Evolutionary conservation across 352 stramenopile species (phyloP), one percentile per base, ranked within the genome.

Genomic region (Phytophthora agathidicida): DNA sequence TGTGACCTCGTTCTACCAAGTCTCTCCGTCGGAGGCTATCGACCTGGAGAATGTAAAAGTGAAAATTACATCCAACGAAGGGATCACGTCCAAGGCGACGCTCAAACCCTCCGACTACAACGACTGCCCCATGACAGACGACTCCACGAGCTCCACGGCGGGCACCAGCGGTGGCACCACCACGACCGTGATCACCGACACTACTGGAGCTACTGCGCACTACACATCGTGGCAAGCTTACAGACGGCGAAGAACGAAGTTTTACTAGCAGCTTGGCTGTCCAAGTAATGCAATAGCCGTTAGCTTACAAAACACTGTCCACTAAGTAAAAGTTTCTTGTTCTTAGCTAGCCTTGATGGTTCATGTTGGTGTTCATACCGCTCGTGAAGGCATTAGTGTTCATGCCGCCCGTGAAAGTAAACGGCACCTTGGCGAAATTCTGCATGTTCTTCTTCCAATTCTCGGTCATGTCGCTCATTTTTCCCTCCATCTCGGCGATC

Each of bases 1-100:
- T 2, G 93, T 98, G 32, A 91, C 97, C 57, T 98, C 94, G 73
- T 98, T 98, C 73, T 98, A 73, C 43, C 67, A 76, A 23, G 51
- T 76, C 3, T 51, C 67, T 22, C 62, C 67, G n/a, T 52, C 52
- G 14, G 63, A 69, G 20, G 47, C 52, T 10, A 67, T 76, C n/a
- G 63, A 76, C 43, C 32, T 76, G 24, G 48, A 70, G 17, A 64
- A 51, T 23, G 57, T 76, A 5, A n/a, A 97, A 96, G 82, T 99
- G 87, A 79, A 64, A 51, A 74, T 76, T 36, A 81, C 60, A 49
- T 92, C 81, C 31, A 98, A 84, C 22, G 83, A 96, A 72, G 95
- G 96, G 14, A 77, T 81, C 56, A 91, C 91, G 43, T 97, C 88
- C 30, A 97, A 77, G 69, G 97, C 84, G 60, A 76, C 65, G 19